Evolutionary conservation across 108 stramenopile genomes (phyloP).

Genomic region (Discostella pseudostelligera): DNA sequence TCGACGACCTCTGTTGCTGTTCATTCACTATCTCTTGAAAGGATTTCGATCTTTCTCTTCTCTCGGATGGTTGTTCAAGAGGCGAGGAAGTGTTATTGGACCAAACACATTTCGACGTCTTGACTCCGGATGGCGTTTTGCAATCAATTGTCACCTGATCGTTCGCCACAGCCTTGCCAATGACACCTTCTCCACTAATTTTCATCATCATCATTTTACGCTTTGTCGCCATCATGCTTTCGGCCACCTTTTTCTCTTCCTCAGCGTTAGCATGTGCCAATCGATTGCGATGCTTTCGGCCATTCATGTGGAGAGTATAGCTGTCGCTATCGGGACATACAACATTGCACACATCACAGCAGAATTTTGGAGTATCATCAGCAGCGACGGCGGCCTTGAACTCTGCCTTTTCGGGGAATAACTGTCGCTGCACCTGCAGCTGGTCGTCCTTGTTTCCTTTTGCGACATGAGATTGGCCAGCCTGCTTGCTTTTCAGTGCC

Average conservation of each 20-base stretch:
- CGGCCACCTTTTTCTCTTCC: slow-evolving; percentile 60
- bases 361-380: slow-evolving; percentile 20
- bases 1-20: slow-evolving; percentile 25
- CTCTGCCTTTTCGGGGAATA: neutral
- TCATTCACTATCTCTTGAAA: slow-evolving; percentile 45
- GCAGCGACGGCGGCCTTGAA: neutral
- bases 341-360: slow-evolving; percentile 62
- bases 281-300: slow-evolving; percentile 82
- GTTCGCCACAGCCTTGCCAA: slow-evolving; percentile 2
- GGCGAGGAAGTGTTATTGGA: slow-evolving; percentile 18
- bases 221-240: slow-evolving; percentile 58
- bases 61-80: neutral
- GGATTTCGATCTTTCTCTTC: slow-evolving; percentile 22
- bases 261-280: slow-evolving; percentile 56
- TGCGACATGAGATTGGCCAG: neutral
- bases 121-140: slow-evolving; percentile 21
- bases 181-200: slow-evolving; percentile 6
- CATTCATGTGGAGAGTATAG: slow-evolving; percentile 68
- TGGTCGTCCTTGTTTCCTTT: slow-evolving; percentile 5
- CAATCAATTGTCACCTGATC: slow-evolving; percentile 13
- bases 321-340: slow-evolving; percentile 67
- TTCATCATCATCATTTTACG: slow-evolving; percentile 47
- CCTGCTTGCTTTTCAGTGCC: slow-evolving; percentile 13
- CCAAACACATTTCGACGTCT: slow-evolving; percentile 1
- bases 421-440: neutral